A percentile compares a stretch with the other conserved stretches of the same genome.
Conservation (phyloP, 2,329 filamentous ascomycete species). For the Fusarium caatingaense region DNA sequence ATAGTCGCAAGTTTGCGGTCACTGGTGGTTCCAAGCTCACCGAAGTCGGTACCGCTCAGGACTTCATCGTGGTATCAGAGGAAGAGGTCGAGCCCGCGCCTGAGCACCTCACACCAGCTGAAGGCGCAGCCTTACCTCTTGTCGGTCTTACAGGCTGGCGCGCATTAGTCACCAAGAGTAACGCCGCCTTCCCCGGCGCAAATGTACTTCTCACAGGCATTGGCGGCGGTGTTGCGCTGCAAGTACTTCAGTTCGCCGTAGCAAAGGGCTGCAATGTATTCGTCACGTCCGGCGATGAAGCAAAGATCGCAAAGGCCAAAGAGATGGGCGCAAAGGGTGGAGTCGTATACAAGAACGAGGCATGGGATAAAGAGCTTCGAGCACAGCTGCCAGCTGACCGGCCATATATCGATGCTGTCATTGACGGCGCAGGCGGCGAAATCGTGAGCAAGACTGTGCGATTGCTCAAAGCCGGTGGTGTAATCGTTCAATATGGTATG, state of each 20-base stretch:
- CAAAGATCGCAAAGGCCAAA: constrained; percentile 79
- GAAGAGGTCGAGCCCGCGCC: constrained; percentile 82
- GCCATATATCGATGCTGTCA: constrained; percentile 80
- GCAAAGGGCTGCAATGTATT: constrained; percentile 81
- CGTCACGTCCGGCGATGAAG: constrained; percentile 79
- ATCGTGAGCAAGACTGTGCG: constrained; percentile 75
- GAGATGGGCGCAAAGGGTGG: constrained; percentile 82
- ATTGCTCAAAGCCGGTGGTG: constrained; percentile 82
- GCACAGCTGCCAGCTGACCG: constrained; percentile 71
- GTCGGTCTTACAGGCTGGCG: constrained; percentile 91
- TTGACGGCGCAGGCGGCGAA: constrained; percentile 92
- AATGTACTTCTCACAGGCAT: constrained; percentile 92
- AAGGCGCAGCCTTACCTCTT: constrained; percentile 86
- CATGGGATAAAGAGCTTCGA: constrained; percentile 83
- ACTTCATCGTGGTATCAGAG: constrained; percentile 76
- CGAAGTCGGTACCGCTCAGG: constrained; percentile 76
- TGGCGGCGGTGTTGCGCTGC: constrained; percentile 89
- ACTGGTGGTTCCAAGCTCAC: constrained; percentile 75
- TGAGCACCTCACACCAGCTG: constrained; percentile 73
- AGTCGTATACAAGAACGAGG: constrained; percentile 81
- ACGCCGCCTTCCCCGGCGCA: constrained; percentile 69
- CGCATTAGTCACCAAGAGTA: constrained; percentile 82
- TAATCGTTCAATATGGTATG: constrained; percentile 93
- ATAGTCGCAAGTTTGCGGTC: constrained; percentile 67
- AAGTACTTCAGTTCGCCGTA: constrained; percentile 82